A percentile compares a stretch with the other conserved stretches of the same genome.
Evolutionary conservation across 1,284 basidiomycete species (phyloP).

Genomic region (Fomitiporia mediterranea): DNA sequence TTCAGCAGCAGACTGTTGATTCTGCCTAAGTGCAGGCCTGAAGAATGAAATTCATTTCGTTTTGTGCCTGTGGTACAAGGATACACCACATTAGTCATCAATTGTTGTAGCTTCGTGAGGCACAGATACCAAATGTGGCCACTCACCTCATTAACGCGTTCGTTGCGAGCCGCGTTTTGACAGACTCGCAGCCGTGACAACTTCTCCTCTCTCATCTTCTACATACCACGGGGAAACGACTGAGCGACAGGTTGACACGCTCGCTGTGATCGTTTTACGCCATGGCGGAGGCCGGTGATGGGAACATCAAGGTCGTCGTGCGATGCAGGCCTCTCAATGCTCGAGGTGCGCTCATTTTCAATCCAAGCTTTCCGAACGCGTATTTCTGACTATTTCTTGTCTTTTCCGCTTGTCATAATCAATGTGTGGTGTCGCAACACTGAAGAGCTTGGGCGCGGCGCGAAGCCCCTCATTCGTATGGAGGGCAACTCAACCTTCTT

Average conservation of each 20-base stretch:
- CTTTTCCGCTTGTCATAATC: not conserved
- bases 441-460: slow-evolving; percentile 85
- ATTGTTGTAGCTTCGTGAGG: not conserved
- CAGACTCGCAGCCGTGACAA: not conserved
- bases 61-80: too few species aligned
- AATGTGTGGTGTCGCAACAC: slow-evolving; percentile 16
- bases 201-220: not conserved
- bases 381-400: slow-evolving; percentile 9
- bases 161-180: not conserved
- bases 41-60: too few species aligned
- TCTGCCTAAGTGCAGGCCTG: too few species aligned
- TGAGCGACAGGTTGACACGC: not conserved
- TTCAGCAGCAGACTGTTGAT: too few species aligned
- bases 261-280: slow-evolving; percentile 25
- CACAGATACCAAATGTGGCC: not conserved
- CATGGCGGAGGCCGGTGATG: slow-evolving; percentile 62
- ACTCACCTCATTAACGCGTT: slow-evolving; percentile 2
- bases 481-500: slow-evolving; percentile 86
- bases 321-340: slow-evolving; percentile 94
- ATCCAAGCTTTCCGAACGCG: not conserved
- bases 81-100: slow-evolving; percentile 1
- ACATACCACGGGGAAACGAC: not conserved
- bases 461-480: slow-evolving; percentile 91
- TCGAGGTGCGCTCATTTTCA: slow-evolving; percentile 58
- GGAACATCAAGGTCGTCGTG: slow-evolving; percentile 95